Evolutionary conservation across 2,329 filamentous ascomycete species (phyloP).

Genomic region (Fusarium sp.): DNA sequence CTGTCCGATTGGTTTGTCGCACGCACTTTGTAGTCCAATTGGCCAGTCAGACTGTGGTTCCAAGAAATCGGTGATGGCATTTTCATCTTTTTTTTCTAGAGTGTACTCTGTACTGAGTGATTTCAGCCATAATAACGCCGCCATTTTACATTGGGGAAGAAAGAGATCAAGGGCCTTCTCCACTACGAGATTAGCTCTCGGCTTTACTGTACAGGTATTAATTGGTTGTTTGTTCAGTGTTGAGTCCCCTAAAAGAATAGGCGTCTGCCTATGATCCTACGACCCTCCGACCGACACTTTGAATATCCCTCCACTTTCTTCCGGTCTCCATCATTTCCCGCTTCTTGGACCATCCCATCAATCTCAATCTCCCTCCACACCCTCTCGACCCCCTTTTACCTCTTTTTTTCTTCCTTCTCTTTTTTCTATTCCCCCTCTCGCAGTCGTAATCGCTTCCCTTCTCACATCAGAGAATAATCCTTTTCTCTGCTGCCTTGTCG

Average conservation of each 20-base stretch:
- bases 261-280: neutral
- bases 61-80: neutral
- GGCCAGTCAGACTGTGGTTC: slow-evolving; percentile 4
- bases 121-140: slow-evolving; percentile 17
- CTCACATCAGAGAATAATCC: slow-evolving; percentile 8
- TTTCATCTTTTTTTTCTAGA: neutral
- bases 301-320: slow-evolving; percentile 34
- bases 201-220: slow-evolving; percentile 10
- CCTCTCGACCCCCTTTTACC: slow-evolving; percentile 32
- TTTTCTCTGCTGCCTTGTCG: slow-evolving; percentile 12
- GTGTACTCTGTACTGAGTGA: neutral
- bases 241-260: neutral
- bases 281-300: slow-evolving; percentile 32
- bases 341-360: slow-evolving; percentile 10
- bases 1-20: neutral
- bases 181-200: slow-evolving; percentile 4
- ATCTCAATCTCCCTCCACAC: slow-evolving; percentile 32
- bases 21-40: slow-evolving; percentile 13
- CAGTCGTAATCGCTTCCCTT: neutral
- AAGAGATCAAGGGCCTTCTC: neutral
- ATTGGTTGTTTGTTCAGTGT: neutral
- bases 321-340: slow-evolving; percentile 35
- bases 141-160: slow-evolving; percentile 1
- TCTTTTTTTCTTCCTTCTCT: slow-evolving; percentile 3
- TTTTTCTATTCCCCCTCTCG: neutral